Evolutionary conservation across 805 yeast species (phyloP).

Genomic region (Schizosaccharomyces octosporus): DNA sequence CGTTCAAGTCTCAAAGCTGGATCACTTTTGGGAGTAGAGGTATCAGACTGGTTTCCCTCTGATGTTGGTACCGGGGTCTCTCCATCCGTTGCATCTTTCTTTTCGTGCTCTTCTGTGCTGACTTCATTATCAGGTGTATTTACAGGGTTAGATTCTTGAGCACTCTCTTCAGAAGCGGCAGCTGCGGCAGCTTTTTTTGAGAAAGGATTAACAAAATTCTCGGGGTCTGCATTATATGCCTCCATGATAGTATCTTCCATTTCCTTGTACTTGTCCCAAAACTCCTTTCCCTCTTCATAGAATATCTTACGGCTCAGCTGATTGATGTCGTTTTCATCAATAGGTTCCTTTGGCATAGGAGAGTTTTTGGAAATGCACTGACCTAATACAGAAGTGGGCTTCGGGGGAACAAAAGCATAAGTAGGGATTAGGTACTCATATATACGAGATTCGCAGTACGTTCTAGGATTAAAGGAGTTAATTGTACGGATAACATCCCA

Average conservation of each 20-base stretch:
- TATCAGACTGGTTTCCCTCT: too few relatives aligned
- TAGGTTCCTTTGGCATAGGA: background rate
- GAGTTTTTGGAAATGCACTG: conserved; percentile 10
- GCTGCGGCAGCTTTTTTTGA: background rate
- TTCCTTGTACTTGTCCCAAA: background rate
- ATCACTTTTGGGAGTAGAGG: background rate
- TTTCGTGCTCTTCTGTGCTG: too few relatives aligned
- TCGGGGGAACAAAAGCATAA: conserved; percentile 74
- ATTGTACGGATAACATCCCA: conserved; percentile 86
- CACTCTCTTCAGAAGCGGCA: background rate
- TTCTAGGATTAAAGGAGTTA: conserved; percentile 80
- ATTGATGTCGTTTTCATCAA: background rate
- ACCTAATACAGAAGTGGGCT: conserved; percentile 37
- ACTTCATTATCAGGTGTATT: too few relatives aligned
- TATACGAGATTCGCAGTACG: conserved; percentile 83
- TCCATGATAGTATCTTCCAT: background rate
- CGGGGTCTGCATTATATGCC: background rate
- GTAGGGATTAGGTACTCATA: conserved; percentile 88
- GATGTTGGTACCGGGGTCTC: too few relatives aligned
- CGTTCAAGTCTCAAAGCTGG: background rate
- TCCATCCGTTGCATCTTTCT: too few relatives aligned
- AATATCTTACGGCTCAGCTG: background rate
- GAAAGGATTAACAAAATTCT: background rate
- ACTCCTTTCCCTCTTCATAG: background rate
- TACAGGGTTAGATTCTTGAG: too few relatives aligned